Conservation (phyloP, 2,329 filamentous ascomycete species). For the Xylariaceae sp. region DNA sequence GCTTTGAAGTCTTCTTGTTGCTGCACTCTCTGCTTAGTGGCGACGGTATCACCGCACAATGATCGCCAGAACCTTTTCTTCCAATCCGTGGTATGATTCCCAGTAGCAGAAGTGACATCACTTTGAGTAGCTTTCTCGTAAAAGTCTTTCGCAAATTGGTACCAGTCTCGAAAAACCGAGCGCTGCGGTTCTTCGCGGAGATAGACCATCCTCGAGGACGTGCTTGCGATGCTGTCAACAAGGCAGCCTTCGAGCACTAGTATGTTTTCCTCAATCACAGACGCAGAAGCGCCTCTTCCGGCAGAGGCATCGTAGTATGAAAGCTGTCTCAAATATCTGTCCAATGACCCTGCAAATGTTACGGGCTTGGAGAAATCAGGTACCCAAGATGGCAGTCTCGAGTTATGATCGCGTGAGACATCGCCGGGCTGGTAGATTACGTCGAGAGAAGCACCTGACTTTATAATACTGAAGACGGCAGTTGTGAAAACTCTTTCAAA, state of each 20-base stretch:
- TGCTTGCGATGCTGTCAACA: constrained; percentile 2
- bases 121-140: background rate
- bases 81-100: background rate
- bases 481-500: constrained; percentile 7
- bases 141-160: constrained; percentile 1
- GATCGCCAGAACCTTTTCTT: constrained; percentile 8
- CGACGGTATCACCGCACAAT: constrained; percentile 10
- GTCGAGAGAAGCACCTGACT: constrained; percentile 9
- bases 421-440: constrained; percentile 7
- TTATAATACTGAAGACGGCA: constrained; percentile 5
- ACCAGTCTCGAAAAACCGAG: constrained; percentile 4
- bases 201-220: constrained; percentile 1
- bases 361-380: constrained; percentile 9
- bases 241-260: constrained; percentile 7
- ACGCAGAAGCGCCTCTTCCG: background rate
- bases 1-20: constrained; percentile 6
- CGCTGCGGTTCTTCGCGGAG: background rate
- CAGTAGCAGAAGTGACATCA: no score
- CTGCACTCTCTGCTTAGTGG: background rate
- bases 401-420: background rate
- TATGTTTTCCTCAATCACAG: constrained; percentile 5
- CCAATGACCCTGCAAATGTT: constrained; percentile 1
- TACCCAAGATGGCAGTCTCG: constrained; percentile 8
- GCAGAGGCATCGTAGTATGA: constrained; percentile 6
- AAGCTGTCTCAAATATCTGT: constrained; percentile 6